Percentiles rank a stretch among this genome's conserved stretches.
phyloP scores from a whole-genome alignment of 2,329 filamentous ascomycete species.

The Falciphora oryzae region DNA sequence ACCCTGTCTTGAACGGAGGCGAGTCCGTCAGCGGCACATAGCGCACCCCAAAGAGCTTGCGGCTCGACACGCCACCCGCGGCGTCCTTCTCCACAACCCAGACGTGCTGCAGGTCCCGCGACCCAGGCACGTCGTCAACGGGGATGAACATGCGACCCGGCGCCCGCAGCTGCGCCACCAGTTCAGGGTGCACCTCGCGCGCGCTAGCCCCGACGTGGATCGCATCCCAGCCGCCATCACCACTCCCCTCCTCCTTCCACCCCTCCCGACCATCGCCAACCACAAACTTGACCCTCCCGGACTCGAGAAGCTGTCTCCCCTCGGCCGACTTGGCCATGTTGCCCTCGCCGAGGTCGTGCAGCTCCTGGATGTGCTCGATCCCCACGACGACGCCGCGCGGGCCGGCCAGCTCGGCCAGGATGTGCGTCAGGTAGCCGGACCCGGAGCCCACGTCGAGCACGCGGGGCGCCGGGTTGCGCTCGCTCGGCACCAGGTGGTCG shows the following conservation, averaged over 20 bases:
- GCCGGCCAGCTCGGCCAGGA: constrained; percentile 73
- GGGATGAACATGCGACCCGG: constrained; percentile 82
- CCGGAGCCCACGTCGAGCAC: constrained; percentile 72
- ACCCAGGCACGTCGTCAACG: constrained; percentile 48
- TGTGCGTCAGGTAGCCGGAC: constrained; percentile 80
- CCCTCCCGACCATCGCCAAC: constrained; percentile 69
- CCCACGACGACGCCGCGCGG: constrained; percentile 53
- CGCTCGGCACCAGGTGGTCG: constrained; percentile 33
- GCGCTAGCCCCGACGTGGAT: constrained; percentile 95
- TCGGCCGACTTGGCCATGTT: constrained; percentile 61
- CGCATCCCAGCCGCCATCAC: constrained; percentile 66
- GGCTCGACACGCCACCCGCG: constrained; percentile 53
- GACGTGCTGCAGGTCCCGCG: constrained; percentile 53
- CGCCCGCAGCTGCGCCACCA: constrained; percentile 70
- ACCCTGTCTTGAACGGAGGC: constrained; percentile 7
- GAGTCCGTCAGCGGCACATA: constrained; percentile 49
- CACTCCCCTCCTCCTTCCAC: constrained; percentile 39
- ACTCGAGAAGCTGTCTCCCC: constrained; percentile 54
- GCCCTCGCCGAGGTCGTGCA: constrained; percentile 54
- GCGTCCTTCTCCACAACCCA: constrained; percentile 69
- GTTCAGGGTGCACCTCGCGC: constrained; percentile 59
- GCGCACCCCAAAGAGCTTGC: constrained; percentile 62
- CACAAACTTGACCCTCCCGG: constrained; percentile 64
- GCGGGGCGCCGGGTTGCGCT: constrained; percentile 34
- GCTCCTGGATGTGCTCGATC: constrained; percentile 64